Conservation (phyloP, 176 grass and related monocot genomes). For the Lolium multiflorum region DNA sequence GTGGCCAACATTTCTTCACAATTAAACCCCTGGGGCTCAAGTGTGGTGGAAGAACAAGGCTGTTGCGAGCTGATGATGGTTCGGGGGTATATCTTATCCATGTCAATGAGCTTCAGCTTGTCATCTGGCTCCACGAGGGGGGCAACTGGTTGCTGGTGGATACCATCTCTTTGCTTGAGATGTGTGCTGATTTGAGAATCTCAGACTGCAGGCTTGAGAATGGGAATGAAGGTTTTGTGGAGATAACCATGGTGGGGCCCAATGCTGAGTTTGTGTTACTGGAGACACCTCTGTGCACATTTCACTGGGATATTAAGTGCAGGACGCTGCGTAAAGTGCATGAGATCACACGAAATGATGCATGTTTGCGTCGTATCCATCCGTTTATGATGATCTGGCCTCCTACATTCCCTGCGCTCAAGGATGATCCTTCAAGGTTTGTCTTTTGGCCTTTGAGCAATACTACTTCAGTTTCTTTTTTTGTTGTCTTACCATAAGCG, state of each 20-base stretch:
- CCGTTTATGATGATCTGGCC: neutral
- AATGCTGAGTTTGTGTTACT: neutral
- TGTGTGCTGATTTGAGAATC: neutral
- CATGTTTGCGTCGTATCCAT: neutral
- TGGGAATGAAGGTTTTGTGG: neutral
- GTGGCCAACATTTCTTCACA: neutral
- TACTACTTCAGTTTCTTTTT: neutral
- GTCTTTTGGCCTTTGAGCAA: neutral
- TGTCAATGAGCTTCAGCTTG: neutral
- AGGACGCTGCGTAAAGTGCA: neutral
- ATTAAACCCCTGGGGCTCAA: too few species aligned
- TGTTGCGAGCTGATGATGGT: neutral
- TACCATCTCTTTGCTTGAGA: neutral
- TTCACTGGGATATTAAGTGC: neutral
- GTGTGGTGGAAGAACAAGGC: neutral
- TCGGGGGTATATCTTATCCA: neutral
- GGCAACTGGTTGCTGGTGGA: neutral
- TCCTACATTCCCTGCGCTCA: neutral
- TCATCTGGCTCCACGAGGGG: neutral
- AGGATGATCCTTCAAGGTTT: neutral
- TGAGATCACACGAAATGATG: neutral
- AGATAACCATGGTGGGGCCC: neutral
- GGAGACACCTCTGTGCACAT: neutral
- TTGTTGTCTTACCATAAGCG: neutral
- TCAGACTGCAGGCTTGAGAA: neutral